Evolutionary conservation across 192 early-diverging fungal species (phyloP).

Genomic region (Mortierella hygrophila): DNA sequence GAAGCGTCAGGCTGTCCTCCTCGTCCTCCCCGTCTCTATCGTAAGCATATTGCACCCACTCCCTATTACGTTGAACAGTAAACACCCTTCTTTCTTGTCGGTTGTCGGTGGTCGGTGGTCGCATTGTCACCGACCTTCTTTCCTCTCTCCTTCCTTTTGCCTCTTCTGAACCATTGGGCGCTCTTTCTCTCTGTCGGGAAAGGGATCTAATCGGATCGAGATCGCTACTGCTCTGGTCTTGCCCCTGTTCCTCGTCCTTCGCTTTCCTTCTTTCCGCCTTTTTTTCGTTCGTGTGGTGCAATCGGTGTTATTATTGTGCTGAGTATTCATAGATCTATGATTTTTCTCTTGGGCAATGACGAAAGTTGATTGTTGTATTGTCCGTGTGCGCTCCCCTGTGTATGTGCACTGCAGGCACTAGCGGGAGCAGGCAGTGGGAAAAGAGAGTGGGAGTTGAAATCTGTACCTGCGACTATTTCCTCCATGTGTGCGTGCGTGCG

Average conservation of each 20-base stretch:
- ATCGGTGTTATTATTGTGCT: not conserved
- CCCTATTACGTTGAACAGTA: not conserved
- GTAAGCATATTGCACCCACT: constrained; percentile 11
- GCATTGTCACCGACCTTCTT: not conserved
- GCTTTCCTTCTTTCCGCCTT: not conserved
- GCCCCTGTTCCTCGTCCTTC: not conserved
- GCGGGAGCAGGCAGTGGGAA: not conserved
- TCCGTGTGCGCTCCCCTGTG: not conserved
- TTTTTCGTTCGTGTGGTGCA: not conserved
- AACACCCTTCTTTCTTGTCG: not conserved
- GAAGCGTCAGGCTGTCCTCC: constrained; percentile 49
- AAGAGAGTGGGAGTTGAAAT: not conserved
- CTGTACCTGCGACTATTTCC: not conserved
- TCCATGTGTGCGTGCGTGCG: not conserved
- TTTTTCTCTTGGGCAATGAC: not conserved
- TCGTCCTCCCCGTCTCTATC: constrained; percentile 48
- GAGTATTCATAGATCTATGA: not conserved
- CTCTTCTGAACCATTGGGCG: not conserved
- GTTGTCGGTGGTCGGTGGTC: not conserved
- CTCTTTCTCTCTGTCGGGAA: not conserved
- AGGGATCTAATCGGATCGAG: constrained; percentile 5
- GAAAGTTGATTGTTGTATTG: not conserved
- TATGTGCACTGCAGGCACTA: too few relatives aligned
- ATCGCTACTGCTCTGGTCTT: not conserved
- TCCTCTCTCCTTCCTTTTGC: not conserved